A percentile compares a stretch with the other conserved stretches of the same genome.
Conservation (phyloP, 106 monocot genomes). For the Amphibolis antarctica region DNA sequence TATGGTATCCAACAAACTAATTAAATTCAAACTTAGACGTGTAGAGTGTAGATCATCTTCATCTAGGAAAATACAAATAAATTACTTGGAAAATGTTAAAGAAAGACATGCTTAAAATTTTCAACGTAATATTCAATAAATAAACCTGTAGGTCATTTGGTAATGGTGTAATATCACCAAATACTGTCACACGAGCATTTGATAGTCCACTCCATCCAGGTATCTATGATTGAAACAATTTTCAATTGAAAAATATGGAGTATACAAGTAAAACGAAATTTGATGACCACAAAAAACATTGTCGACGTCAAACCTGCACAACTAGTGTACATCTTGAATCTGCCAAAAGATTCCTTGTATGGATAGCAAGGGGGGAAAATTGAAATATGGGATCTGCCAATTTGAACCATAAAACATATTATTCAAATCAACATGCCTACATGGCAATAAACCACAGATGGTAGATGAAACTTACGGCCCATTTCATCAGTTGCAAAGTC, state of each 20-base stretch:
- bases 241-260: neutral
- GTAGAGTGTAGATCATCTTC: too few species aligned
- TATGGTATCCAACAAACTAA: too few species aligned
- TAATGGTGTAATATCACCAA: conserved; percentile 78
- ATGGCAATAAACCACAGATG: neutral
- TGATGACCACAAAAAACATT: neutral
- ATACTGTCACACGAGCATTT: conserved; percentile 98
- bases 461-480: conserved; percentile 56
- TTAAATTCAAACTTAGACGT: too few species aligned
- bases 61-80: neutral
- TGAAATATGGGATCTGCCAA: conserved; percentile 89
- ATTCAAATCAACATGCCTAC: neutral
- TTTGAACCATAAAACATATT: neutral
- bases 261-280: neutral
- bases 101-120: neutral
- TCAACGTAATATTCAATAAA: neutral
- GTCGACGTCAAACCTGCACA: conserved; percentile 55
- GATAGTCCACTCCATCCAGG: conserved; percentile 99
- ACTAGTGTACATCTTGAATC: conserved; percentile 96
- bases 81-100: neutral
- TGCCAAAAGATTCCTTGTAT: conserved; percentile 81
- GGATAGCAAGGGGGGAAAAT: conserved; percentile 87
- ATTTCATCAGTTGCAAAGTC: conserved; percentile 84
- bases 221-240: conserved; percentile 32
- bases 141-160: conserved; percentile 64